Base-by-base conservation (phyloP, 495 filamentous ascomycete genomes). In the Viridothelium virens region DNA sequence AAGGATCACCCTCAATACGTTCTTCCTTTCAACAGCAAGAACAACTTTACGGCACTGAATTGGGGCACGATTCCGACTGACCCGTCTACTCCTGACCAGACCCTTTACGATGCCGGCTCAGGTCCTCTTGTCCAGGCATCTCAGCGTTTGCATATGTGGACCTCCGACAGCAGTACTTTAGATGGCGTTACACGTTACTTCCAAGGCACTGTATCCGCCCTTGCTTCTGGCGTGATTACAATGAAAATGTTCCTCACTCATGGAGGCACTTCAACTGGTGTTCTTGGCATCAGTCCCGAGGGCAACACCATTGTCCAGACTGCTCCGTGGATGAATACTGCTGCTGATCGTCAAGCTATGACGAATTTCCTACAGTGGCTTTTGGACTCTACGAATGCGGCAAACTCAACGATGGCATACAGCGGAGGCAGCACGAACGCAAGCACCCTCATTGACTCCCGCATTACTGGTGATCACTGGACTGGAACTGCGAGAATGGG, bases 201-300 rank as follows among this genome's bases (percentile, higher is more conserved):
- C 14, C 41, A 44, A 44, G 67, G 71, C 34, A 67, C 69, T 9
- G 62, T 79, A 44, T 69, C 65, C 62, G 75, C 78, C 65, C 78
- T 72, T 38, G 41, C 41, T 44, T 44, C 41, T 7, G 41, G 41
- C 41, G 41, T 44, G 41, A 14, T 44, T 7, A 44, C 41, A 7
- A 69, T 69, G 68, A 69, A 69, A 65, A 63, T 76, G 33, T 80
- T 80, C 67, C 71, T 81, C 68, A 80, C 78, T 16, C 79, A 80
- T 69, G 78, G 78, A 65, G 66, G 74, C 31, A 78, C 76, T 33
- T 80, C 79, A 7, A 38, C 61, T 33, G 74, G 74, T 18, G 66
- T 65, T 18, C 67, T 76, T 12, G 74, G 73, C 31, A 76, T 76
- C 61, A 75, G 65, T 11, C 59, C 69, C 25, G 65, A 68, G n/a